Base-by-base conservation (phyloP, 352 stramenopile genomes). In the Pythium sp. region DNA sequence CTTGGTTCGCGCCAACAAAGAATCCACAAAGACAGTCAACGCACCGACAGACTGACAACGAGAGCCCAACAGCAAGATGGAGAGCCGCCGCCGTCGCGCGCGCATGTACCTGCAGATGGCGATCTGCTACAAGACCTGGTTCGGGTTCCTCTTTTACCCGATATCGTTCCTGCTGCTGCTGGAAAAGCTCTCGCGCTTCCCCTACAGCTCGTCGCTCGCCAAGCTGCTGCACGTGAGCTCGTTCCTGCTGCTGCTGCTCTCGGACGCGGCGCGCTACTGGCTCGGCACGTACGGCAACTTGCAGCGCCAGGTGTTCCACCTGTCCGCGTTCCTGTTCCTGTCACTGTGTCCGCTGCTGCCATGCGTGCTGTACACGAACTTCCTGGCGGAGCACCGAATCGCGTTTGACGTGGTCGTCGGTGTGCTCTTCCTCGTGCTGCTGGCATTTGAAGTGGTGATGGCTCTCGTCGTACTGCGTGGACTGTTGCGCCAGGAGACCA, bases 311-410 rank as follows among this genome's bases (percentile, higher is more conserved):
- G 84, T 92, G 58, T 88, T 90, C 59, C 77, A 85, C 14, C 70
- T 92, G 58, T 86, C 81, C 15, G 81, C 78, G 24, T 92, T 90
- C 57, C 73, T 90, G 63, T 88, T 92, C 63, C 65, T 92, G 51
- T 84, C 84, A 20, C 65, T 84, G 38, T 92, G 84, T 49, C 84
- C 82, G 5, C 55, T 87, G 55, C 58, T 87, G 2, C 84, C 84
- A 41, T 79, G 75, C 51, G 70, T 91, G 38, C 54, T 88, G 12
- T 92, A 83, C 62, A 69, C 79, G 36, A 78, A 60, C 60, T 89
- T 86, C 56, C 76, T 88, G 12, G 76, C 79, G 5, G 77, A 89
- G 58, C 72, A 88, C 58, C 72, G 73, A 20, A 64, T 91, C 54
- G 54, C 60, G 1, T 92, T 91, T 51, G 82, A 92, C 63, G 26